These are phyloP conservation scores for Salicornia ramosissima DNA, from an alignment of 148 eudicot genomes.

Conservation along the genomic window DNA sequence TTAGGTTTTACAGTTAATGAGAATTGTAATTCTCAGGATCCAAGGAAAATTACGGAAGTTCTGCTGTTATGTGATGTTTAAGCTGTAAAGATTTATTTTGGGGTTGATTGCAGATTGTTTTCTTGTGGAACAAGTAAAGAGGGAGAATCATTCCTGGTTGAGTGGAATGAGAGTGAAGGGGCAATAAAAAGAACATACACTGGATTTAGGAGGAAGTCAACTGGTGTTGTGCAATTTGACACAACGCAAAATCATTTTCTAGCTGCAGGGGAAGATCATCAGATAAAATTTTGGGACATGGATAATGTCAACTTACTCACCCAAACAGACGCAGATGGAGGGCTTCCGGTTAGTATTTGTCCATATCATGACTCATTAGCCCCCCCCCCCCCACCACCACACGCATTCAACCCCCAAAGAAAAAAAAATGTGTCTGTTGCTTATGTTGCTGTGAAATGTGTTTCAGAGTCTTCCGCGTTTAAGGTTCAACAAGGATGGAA, in stretches of 20 bases:
- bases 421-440: not conserved
- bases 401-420: too few species aligned
- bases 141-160: constrained; percentile 82
- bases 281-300: constrained; percentile 95
- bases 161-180: constrained; percentile 98
- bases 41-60: not conserved
- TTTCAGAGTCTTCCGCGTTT: constrained; percentile 64
- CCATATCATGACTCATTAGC: not conserved
- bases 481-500: constrained; percentile 91
- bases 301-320: constrained; percentile 53
- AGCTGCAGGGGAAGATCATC: constrained; percentile 88
- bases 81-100: too few species aligned
- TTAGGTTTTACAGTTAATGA: too few species aligned
- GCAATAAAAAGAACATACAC: constrained; percentile 69
- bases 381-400: not conserved
- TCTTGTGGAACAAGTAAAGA: constrained; percentile 96
- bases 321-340: constrained; percentile 78
- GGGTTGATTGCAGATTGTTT: constrained; percentile 50
- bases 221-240: constrained; percentile 82
- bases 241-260: constrained; percentile 83
- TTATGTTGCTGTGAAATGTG: constrained; percentile 11
- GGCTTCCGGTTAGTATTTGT: constrained; percentile 61
- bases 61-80: not conserved
- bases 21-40: not conserved
- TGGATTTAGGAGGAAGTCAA: constrained; percentile 74